Evolutionary conservation across 164 flowering plant genomes (phyloP), one percentile per base, ranked within the genome.

Genomic region (Stephania japonica): DNA sequence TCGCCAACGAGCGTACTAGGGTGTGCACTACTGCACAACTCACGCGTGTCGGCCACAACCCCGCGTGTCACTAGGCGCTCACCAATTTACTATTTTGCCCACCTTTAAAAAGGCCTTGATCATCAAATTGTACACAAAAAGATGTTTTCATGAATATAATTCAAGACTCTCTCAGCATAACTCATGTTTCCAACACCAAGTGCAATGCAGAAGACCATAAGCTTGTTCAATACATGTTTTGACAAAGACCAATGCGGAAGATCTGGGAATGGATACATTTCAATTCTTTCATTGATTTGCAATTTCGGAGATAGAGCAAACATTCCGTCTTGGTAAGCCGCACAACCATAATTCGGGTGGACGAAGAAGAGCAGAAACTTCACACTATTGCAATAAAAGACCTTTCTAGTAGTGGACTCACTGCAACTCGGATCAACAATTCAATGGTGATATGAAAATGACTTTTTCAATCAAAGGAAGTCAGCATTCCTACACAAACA

Each of bases 221-320:
- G 76, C 86, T 89, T 90, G 83, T 83, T 84, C 62, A 83, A 65
- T 23, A 73, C 68, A 75, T 75, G 85, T 81, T 77, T 65, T 80
- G 86, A 70, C 84, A 80, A 68, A 87, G 86, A 26, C 90, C 87
- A 6, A 71, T 13, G 23, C 76, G 77, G 77, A 88, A 81, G 74
- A 87, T 69, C 73, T 82, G 90, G 72, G 86, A 75, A 21, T 89
- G 90, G 65, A 90, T 83, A 79, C 86, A 86, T 68, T 82, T 85
- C 75, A 91, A 77, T 4, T 88, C 83, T 38, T 65, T 65, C 82
- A 85, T 73, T 53, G 91, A 81, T 72, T 84, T 86, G 90, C 90
- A 89, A 78, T 41, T 75, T 65, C 78, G 74, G 63, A 90, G 88
- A 70, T 79, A 79, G 41, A 64, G 42, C 38, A 90, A 74, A 74